phyloP scores from a whole-genome alignment of 2,329 filamentous ascomycete species.

The Ascochyta pisi region DNA sequence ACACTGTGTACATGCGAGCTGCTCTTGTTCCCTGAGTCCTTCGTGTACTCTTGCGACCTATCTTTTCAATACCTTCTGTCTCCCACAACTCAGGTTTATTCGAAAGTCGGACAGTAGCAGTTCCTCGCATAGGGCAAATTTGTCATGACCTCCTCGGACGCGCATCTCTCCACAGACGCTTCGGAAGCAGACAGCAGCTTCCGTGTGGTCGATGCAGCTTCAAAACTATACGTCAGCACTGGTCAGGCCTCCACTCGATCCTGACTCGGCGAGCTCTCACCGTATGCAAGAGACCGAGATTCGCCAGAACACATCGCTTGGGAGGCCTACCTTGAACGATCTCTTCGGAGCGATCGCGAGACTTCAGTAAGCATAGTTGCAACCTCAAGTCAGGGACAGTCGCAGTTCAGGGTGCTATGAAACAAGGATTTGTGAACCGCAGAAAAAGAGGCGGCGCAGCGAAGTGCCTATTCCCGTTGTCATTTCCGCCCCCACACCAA shows the following conservation, averaged over 20 bases:
- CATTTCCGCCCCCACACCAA: constrained; percentile 2
- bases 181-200: constrained; percentile 4
- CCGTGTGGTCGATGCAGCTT: not conserved
- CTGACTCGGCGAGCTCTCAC: not conserved
- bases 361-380: not conserved
- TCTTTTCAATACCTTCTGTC: not conserved
- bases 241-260: not conserved
- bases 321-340: not conserved
- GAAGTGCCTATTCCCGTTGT: constrained; percentile 1
- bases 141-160: not conserved
- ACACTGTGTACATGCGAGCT: not conserved
- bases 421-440: not conserved
- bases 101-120: too few relatives aligned
- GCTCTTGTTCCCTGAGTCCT: too few relatives aligned
- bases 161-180: not conserved
- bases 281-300: not conserved
- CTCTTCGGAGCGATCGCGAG: not conserved
- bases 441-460: not conserved
- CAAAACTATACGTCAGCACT: not conserved
- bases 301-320: not conserved
- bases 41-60: too few relatives aligned
- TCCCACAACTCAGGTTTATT: not conserved
- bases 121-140: too few relatives aligned
- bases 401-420: not conserved
- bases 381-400: not conserved